Evolutionary conservation across 1,284 basidiomycete genomes (phyloP), one percentile per base, ranked within the genome.

Genomic region (Inonotus hispidus): DNA sequence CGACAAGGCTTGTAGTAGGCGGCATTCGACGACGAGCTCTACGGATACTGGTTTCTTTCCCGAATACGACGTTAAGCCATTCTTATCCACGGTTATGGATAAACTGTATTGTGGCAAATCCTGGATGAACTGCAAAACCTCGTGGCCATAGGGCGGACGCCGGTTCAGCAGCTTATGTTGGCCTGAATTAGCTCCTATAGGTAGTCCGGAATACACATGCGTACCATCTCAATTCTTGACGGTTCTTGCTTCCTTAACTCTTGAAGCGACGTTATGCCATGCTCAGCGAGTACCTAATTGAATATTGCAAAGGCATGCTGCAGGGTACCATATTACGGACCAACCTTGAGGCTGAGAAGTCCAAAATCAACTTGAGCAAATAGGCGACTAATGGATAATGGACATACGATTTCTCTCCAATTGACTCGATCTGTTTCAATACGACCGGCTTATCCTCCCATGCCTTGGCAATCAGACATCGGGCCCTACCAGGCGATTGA

Each of bases 391-490:
- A n/a, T n/a, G 19, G n/a, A 13, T 25, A 7, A 38, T 19, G n/a
- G 37, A 73, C 85, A 70, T 62, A 92, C 90, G 89, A 92, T 80
- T 92, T 92, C 68, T 93, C 90, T 45, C 92, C 92, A 53, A 94
- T 86, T 23, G 86, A 82, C 50, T 90, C 86, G 53, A 94, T 80
- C 69, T 94, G 92, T 55, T 86, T 81, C 60, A 94, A 76, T 14
- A 92, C 88, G 21, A 85, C 76, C 13, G 91, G 87, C 39, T 90
- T 77, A 68, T 92, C 90, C 67, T 94, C 92, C 92, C 92, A 94
- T 53, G 89, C 85, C 68, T 87, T 92, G 11, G 89, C 90, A 60
- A 77, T 82, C 46, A 94, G 71, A 67, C 86, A 88, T 35, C 90
- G 82, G 50, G 86, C 71, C 49, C 90, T 92, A 52, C n/a, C n/a